Conservation (phyloP, 768 basidiomycete species). For the Butyriboletus loyo region DNA sequence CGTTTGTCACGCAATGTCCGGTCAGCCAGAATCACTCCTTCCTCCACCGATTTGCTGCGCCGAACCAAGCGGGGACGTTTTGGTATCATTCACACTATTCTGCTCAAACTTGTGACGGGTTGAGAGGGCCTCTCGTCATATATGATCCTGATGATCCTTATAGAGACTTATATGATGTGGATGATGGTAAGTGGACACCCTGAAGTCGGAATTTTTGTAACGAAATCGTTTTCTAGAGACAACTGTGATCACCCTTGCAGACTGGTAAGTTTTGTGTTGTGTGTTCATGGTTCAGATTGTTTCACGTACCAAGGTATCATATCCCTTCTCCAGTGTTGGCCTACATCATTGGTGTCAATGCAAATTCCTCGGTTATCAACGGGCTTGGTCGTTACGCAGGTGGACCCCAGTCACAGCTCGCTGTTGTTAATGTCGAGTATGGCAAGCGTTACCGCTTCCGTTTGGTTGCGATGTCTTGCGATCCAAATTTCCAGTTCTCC, state of each 20-base stretch:
- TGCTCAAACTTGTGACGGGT: conserved; percentile 40
- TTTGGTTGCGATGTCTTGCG: conserved; percentile 44
- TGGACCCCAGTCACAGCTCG: conserved; percentile 36
- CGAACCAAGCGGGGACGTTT: conserved; percentile 27
- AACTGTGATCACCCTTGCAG: conserved; percentile 25
- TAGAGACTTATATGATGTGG: conserved; percentile 39
- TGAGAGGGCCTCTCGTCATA: conserved; percentile 39
- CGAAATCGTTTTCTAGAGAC: conserved; percentile 12
- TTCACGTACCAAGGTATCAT: conserved; percentile 21
- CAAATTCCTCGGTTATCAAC: conserved; percentile 30
- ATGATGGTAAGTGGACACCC: conserved; percentile 34
- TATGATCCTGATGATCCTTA: conserved; percentile 43
- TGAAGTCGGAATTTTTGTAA: background rate
- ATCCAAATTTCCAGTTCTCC: conserved; percentile 42
- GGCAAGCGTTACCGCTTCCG: conserved; percentile 48
- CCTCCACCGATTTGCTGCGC: conserved; percentile 17
- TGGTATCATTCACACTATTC: conserved; percentile 40
- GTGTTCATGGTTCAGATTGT: background rate
- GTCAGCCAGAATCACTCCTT: conserved; percentile 25
- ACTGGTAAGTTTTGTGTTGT: conserved; percentile 16
- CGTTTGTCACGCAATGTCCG: conserved; percentile 37
- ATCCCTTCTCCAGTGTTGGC: conserved; percentile 14
- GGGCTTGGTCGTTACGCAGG: conserved; percentile 29
- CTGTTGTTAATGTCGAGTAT: conserved; percentile 38
- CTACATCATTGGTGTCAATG: conserved; percentile 13